Percentiles rank a stretch among this genome's conserved stretches.
Conservation (phyloP, 2,329 filamentous ascomycete genomes). For the Pyrenophora graminea region DNA sequence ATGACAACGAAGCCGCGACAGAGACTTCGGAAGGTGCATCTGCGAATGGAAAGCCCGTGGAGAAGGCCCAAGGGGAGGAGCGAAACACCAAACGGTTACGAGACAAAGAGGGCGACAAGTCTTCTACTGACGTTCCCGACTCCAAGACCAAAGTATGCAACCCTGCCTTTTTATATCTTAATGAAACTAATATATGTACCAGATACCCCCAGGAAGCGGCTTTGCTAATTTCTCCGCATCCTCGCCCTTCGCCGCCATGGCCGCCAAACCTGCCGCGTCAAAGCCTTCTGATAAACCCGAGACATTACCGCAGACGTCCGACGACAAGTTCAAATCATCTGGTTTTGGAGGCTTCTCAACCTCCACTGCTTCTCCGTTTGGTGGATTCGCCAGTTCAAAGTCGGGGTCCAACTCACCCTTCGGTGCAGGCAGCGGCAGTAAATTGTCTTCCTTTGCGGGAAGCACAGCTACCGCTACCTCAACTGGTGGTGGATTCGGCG, state of each 20-base stretch:
- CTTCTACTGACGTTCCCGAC: constrained; percentile 21
- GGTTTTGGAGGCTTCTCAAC: constrained; percentile 51
- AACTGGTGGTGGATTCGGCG: constrained; percentile 38
- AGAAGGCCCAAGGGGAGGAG: constrained; percentile 31
- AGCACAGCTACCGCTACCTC: constrained; percentile 20
- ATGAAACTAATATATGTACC: constrained; percentile 14
- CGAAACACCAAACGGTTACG: constrained; percentile 43
- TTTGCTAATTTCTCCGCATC: constrained; percentile 53
- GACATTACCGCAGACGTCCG: constrained; percentile 45
- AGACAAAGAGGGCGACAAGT: constrained; percentile 36
- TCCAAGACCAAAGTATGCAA: constrained; percentile 31
- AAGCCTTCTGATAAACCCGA: constrained; percentile 25
- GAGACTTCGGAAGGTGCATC: constrained; percentile 18
- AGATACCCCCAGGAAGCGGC: constrained; percentile 46
- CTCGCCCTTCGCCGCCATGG: constrained; percentile 55
- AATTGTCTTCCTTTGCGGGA: constrained; percentile 36
- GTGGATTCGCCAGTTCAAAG: constrained; percentile 24
- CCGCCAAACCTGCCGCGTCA: constrained; percentile 41
- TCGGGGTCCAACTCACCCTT: constrained; percentile 43
- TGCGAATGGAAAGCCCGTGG: constrained; percentile 19
- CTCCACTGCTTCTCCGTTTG: constrained; percentile 45
- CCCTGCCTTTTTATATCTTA: background rate
- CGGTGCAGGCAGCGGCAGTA: constrained; percentile 33
- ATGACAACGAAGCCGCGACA: constrained; percentile 13
- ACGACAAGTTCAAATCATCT: constrained; percentile 57